Evolutionary conservation across 2,329 filamentous ascomycete species (phyloP).

Genomic region (Ophiostoma piceae): DNA sequence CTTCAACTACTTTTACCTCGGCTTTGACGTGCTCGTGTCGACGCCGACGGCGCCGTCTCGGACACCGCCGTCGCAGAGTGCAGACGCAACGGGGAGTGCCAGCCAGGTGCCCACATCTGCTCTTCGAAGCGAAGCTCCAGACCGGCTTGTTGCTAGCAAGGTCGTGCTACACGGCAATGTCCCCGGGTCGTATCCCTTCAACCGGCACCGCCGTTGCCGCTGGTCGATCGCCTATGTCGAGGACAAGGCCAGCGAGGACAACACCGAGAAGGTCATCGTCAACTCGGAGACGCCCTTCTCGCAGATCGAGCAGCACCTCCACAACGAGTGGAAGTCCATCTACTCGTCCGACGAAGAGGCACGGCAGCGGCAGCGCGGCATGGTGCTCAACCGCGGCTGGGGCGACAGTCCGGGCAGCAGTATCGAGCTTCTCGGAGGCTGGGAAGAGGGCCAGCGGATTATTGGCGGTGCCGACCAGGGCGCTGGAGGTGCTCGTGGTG

Average conservation of each 20-base stretch:
- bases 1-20: slow-evolving; percentile 95
- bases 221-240: slow-evolving; percentile 68
- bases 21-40: slow-evolving; percentile 90
- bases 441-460: slow-evolving; percentile 53
- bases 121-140: slow-evolving; percentile 44
- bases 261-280: slow-evolving; percentile 38
- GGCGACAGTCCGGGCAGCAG: slow-evolving; percentile 87
- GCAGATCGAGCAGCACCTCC: slow-evolving; percentile 64
- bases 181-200: slow-evolving; percentile 94
- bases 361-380: slow-evolving; percentile 57
- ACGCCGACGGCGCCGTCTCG: slow-evolving; percentile 62
- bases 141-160: slow-evolving; percentile 80
- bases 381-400: slow-evolving; percentile 89
- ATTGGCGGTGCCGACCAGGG: slow-evolving; percentile 39
- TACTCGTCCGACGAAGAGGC: slow-evolving; percentile 54
- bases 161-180: slow-evolving; percentile 92
- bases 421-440: slow-evolving; percentile 76
- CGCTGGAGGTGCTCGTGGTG: slow-evolving; percentile 40
- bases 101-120: slow-evolving; percentile 31
- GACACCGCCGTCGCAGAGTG: slow-evolving; percentile 49
- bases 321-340: slow-evolving; percentile 62
- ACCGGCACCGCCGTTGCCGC: slow-evolving; percentile 80
- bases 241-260: slow-evolving; percentile 24
- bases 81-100: slow-evolving; percentile 26
- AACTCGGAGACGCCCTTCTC: slow-evolving; percentile 74